Conservation (phyloP, 2,329 filamentous ascomycete genomes). For the Fusarium sp. region DNA sequence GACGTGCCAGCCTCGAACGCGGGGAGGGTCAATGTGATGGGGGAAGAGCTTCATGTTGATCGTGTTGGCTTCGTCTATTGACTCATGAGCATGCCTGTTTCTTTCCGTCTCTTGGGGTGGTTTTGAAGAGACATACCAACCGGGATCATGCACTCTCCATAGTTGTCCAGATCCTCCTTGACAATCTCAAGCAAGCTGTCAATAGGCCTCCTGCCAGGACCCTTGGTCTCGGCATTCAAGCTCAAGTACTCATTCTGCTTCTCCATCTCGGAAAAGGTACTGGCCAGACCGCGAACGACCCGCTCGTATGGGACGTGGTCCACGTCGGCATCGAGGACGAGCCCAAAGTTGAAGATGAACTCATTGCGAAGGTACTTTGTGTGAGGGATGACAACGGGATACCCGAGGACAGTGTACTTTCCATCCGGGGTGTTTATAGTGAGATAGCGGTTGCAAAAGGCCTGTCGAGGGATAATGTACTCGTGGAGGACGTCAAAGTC, state of each 20-base stretch:
- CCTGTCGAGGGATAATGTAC: conserved; percentile 95
- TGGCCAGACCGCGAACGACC: conserved; percentile 88
- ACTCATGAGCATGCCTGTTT: conserved; percentile 11
- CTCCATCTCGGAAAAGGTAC: conserved; percentile 90
- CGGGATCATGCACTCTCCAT: conserved; percentile 98
- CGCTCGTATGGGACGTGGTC: conserved; percentile 87
- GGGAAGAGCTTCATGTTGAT: conserved; percentile 98
- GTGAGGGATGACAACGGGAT: conserved; percentile 89
- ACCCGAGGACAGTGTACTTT: conserved; percentile 85
- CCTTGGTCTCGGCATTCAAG: conserved; percentile 66
- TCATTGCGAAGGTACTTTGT: conserved; percentile 91
- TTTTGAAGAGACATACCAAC: conserved; percentile 75
- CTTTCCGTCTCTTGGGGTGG: background rate
- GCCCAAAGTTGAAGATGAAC: conserved; percentile 98
- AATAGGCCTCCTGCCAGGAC: conserved; percentile 75
- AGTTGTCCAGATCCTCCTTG: conserved; percentile 93
- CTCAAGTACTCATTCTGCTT: conserved; percentile 90
- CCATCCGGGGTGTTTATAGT: conserved; percentile 81
- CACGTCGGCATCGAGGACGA: conserved; percentile 78
- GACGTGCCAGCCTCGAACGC: conserved; percentile 90
- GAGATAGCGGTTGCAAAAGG: conserved; percentile 93
- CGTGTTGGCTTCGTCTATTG: conserved; percentile 88
- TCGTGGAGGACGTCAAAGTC: conserved; percentile 90
- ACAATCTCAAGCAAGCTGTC: conserved; percentile 87
- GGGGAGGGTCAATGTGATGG: conserved; percentile 81